phyloP scores from a whole-genome alignment of 768 basidiomycete species.

The Mycena vulgaris region DNA sequence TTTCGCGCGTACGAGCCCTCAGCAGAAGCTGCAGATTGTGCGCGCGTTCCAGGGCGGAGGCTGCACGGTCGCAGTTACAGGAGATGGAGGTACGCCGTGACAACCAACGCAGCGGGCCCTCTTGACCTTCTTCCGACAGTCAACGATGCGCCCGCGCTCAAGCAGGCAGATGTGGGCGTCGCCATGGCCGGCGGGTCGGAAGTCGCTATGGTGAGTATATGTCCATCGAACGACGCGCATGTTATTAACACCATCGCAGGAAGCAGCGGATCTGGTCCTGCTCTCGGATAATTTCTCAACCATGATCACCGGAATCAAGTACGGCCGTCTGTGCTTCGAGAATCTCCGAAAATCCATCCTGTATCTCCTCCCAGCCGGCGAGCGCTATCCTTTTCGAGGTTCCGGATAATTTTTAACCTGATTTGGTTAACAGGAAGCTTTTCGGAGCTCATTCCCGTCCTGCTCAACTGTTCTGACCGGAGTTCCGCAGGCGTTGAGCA shows the following conservation, averaged over 20 bases:
- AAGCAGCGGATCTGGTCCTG: slow-evolving; percentile 76
- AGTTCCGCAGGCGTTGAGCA: slow-evolving; percentile 55
- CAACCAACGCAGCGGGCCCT: not conserved
- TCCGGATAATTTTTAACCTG: not conserved
- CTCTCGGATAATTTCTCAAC: slow-evolving; percentile 74
- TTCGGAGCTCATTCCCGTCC: slow-evolving; percentile 73
- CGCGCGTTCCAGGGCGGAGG: slow-evolving; percentile 67
- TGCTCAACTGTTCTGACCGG: slow-evolving; percentile 62
- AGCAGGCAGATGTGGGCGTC: slow-evolving; percentile 74
- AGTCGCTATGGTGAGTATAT: slow-evolving; percentile 54
- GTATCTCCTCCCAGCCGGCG: slow-evolving; percentile 66
- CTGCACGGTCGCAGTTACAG: slow-evolving; percentile 74
- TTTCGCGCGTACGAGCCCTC: slow-evolving; percentile 74
- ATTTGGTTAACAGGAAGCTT: slow-evolving; percentile 52
- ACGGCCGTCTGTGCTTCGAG: slow-evolving; percentile 76
- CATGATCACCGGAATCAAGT: slow-evolving; percentile 74
- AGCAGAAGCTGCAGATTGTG: slow-evolving; percentile 78
- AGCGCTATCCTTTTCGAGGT: slow-evolving; percentile 47
- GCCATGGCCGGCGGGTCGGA: slow-evolving; percentile 71
- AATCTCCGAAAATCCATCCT: slow-evolving; percentile 72
- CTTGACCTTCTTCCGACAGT: slow-evolving; percentile 44
- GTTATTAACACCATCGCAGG: slow-evolving; percentile 39
- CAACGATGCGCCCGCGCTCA: slow-evolving; percentile 72
- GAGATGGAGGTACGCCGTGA: slow-evolving; percentile 62
- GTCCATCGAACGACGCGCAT: not conserved